A percentile compares a stretch with the other conserved stretches of the same genome.
Conservation (phyloP, 306 rosid genomes). For the Coriaria nepalensis region DNA sequence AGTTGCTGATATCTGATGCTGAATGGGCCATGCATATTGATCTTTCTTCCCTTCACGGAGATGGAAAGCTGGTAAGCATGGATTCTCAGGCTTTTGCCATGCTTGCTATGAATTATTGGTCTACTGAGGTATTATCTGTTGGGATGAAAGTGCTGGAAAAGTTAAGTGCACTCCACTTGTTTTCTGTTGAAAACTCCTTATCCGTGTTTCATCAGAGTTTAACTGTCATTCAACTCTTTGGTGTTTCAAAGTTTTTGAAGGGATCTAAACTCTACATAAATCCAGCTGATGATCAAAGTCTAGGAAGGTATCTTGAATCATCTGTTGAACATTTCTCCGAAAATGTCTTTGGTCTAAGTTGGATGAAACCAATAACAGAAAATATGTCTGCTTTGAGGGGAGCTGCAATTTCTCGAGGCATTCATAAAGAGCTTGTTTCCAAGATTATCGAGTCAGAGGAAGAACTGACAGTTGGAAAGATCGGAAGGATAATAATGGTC, state of each 20-base stretch:
- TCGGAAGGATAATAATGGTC: constrained; percentile 36
- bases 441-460: constrained; percentile 10
- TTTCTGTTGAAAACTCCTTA: constrained; percentile 3
- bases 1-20: constrained; percentile 31
- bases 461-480: constrained; percentile 21
- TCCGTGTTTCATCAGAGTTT: constrained; percentile 6
- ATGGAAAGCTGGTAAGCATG: constrained; percentile 20
- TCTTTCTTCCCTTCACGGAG: constrained; percentile 8
- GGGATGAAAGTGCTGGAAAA: constrained; percentile 12
- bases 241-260: constrained; percentile 7
- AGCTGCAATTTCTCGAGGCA: constrained; percentile 10
- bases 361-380: constrained; percentile 21
- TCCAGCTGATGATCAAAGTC: not conserved
- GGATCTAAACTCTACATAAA: constrained; percentile 1
- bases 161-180: constrained; percentile 1
- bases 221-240: constrained; percentile 3
- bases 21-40: constrained; percentile 30
- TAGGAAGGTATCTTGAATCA: constrained; percentile 4
- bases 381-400: constrained; percentile 32
- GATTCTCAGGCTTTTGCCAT: constrained; percentile 15
- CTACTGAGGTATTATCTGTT: constrained; percentile 9
- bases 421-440: constrained; percentile 16
- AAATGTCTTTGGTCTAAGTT: constrained; percentile 23
- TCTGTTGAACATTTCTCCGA: constrained; percentile 14
- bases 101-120: constrained; percentile 20